Conservation (phyloP, 78 protist genomes). For the Dictyostelium intermedium region DNA sequence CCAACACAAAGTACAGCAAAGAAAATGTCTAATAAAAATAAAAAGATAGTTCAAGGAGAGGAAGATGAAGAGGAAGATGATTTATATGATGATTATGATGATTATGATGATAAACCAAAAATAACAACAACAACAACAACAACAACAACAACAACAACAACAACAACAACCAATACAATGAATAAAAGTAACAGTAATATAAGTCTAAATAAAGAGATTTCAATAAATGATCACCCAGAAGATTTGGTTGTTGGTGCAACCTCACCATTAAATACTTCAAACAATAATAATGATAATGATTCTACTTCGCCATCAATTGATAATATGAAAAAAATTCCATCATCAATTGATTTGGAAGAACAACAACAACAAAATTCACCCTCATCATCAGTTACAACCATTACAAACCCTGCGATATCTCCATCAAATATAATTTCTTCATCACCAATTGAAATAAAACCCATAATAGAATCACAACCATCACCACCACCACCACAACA, state of each 20-base stretch:
- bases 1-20: neutral
- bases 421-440: neutral
- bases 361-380: neutral
- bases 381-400: neutral
- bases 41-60: conserved; percentile 56
- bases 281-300: neutral
- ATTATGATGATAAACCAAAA: neutral
- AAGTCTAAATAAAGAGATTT: neutral
- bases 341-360: neutral
- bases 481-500: neutral
- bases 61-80: conserved; percentile 67
- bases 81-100: conserved; percentile 8
- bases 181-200: neutral
- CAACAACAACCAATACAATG: neutral
- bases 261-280: neutral
- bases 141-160: neutral
- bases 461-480: neutral
- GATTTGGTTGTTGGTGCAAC: neutral
- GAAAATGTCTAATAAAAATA: conserved; percentile 4
- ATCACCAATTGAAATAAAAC: neutral
- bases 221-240: neutral
- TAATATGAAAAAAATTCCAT: neutral
- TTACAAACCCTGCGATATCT: neutral
- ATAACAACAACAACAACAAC: too few species aligned
- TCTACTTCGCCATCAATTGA: neutral